Evolutionary conservation across 345 rosid species (phyloP).

Genomic region (Gynandropsis gynandra): DNA sequence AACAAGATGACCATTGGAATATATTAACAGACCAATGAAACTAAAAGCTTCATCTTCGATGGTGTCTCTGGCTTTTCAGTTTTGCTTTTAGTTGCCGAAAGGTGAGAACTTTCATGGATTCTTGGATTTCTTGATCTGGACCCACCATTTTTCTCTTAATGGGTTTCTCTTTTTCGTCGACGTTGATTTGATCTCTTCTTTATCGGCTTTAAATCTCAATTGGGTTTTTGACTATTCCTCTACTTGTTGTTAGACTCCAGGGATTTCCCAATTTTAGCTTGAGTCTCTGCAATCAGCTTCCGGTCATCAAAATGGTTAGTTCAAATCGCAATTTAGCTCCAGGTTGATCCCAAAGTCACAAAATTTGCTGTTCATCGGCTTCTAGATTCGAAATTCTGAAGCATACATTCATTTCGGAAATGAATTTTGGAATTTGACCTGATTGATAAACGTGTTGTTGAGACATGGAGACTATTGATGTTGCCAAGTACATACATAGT

Average conservation of each 20-base stretch:
- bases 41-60: too few relatives aligned
- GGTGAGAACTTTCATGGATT: conserved; percentile 10
- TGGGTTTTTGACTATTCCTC: conserved; percentile 14
- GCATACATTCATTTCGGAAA: neutral
- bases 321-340: too few relatives aligned
- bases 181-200: neutral
- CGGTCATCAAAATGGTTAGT: conserved; percentile 9
- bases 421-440: conserved; percentile 14
- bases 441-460: conserved; percentile 25
- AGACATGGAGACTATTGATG: conserved; percentile 67
- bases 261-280: conserved; percentile 13
- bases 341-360: too few relatives aligned
- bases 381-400: neutral
- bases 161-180: neutral
- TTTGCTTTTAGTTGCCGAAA: conserved; percentile 11
- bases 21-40: conserved; percentile 8
- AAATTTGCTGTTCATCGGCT: too few relatives aligned
- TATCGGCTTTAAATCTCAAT: conserved; percentile 3
- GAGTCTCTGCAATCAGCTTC: conserved; percentile 18
- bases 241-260: too few relatives aligned
- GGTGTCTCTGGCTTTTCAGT: too few relatives aligned
- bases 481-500: conserved; percentile 58
- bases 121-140: conserved; percentile 11
- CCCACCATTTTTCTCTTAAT: neutral
- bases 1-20: conserved; percentile 18